Base-by-base conservation (phyloP, 2,329 filamentous ascomycete genomes). In the Westerdykella aurantiaca region DNA sequence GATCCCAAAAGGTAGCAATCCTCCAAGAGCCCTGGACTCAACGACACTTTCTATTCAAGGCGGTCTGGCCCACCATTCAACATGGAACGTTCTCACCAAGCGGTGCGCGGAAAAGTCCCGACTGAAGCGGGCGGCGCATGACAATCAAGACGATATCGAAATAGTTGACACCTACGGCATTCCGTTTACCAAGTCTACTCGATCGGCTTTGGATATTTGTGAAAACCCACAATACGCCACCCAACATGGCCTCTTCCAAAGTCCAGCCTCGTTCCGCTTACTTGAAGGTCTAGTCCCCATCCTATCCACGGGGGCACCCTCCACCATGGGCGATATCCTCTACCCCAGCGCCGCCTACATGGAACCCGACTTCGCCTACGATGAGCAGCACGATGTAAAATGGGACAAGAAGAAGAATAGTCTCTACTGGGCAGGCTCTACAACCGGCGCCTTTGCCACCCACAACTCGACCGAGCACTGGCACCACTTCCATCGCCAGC, bases 391-490 rank as follows among this genome's bases (percentile, higher is more conserved):
- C 2, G 78, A 80, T 45, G 33, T 70, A 0, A 53, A 61, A 0
- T 82, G 77, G 77, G 57, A 72, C 0, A 38, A 64, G 5, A 82
- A 82, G 51, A 50, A 50, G 1, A 71, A 74, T 31, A 72, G 70
- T 2, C 53, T 81, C 0, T 81, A 81, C 55, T 82, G 79, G 79
- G 71, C 73, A 0, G 79, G 79, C 0, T 77, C 73, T 0, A 78
- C 70, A 0, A 80, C 78, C 0, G 79, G 78, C 2, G 76, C 70
- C 0, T 71, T 63, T 33, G 63, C 60, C 0, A 47, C 48, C 0
- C 55, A 62, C 9, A 9, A 4, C 11, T 9, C 25, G 25, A 29
- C 9, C 11, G 48, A 58, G 1, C 43, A 55, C 0, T 78, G 75
- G 75, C 49, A 48, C 1, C 39, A 58, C 1, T 71, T 67, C 34